Percentiles rank a stretch among this genome's conserved stretches.
These are phyloP conservation scores for Penicillium coprophilum DNA, from an alignment of 495 filamentous ascomycete genomes.

Conservation along the genomic window DNA sequence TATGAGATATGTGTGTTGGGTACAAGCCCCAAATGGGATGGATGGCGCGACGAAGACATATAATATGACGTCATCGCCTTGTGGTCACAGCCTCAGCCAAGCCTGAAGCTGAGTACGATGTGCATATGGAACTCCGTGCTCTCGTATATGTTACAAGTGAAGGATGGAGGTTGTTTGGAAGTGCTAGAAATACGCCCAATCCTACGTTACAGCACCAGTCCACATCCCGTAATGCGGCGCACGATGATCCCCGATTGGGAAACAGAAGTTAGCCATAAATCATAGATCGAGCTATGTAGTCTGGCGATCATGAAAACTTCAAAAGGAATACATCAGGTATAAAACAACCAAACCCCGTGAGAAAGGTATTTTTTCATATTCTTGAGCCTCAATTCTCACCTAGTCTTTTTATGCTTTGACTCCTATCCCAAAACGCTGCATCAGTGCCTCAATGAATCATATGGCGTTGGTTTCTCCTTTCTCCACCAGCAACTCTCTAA, in stretches of 20 bases:
- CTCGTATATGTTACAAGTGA: too few relatives aligned
- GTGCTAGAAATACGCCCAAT: neutral
- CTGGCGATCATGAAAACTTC: neutral
- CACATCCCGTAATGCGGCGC: slow-evolving; percentile 8
- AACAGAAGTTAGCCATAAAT: neutral
- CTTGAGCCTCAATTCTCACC: neutral
- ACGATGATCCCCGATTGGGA: slow-evolving; percentile 8
- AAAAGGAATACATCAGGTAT: neutral
- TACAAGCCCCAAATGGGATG: neutral
- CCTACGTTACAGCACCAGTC: neutral
- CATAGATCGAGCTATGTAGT: neutral
- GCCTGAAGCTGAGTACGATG: neutral
- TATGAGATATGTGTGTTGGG: neutral
- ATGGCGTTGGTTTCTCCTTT: neutral
- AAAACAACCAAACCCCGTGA: neutral
- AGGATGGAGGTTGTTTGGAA: too few relatives aligned
- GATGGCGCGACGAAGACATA: neutral
- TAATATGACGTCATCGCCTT: neutral
- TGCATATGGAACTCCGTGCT: too few relatives aligned
- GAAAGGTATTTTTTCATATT: neutral
- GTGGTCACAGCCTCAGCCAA: neutral
- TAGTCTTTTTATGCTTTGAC: neutral
- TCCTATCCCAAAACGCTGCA: neutral
- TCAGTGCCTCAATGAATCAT: neutral
- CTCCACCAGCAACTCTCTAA: neutral